Evolutionary conservation across 2,329 filamentous ascomycete genomes (phyloP), one percentile per base, ranked within the genome.

Genomic region (Berkeleyomyces basicola): DNA sequence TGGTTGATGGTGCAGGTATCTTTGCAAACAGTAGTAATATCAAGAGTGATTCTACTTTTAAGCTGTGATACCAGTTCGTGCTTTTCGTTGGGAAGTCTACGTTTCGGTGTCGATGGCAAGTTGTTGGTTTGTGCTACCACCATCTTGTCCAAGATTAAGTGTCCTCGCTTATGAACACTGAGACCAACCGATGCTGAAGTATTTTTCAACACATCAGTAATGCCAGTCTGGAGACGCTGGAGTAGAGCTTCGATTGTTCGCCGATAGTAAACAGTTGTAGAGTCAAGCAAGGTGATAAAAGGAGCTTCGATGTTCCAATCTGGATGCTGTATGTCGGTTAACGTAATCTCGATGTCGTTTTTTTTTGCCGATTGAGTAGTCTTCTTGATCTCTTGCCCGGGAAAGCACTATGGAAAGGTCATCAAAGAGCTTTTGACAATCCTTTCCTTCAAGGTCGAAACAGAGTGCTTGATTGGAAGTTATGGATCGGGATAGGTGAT

Each of bases 121-220:
- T 69, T 31, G 67, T 68, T 70, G 44, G 74, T 72, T 6, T 67
- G 67, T n/a, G 76, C 73, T 10, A 76, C 71, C 7, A 80, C 70
- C 4, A 74, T 75, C 66, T 78, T 78, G 68, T 79, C 75, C n/a
- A 79, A 65, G 11, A 82, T 73, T 31, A 79, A 73, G 63, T 82
- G 79, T 0, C 79, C 79, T 51, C 79, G 75, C 67, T 81, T 81
- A 66, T 78, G 73, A 5, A 76, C 75, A 2, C 73, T 75, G 68
- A 82, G 70, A 31, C 74, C 77, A 59, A 80, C 72, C 4, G 75
- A 73, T 46, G 75, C 72, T 33, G 78, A 75, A 63, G 77, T 74
- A 33, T 76, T 74, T 58, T 75, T 73, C 33, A 82, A 71, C 4
- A 78, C 73, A 61, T 79, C 75, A 16, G 74, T 72, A 5, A 81